Base-by-base conservation (phyloP, 306 rosid species). In the Malus domestica region DNA sequence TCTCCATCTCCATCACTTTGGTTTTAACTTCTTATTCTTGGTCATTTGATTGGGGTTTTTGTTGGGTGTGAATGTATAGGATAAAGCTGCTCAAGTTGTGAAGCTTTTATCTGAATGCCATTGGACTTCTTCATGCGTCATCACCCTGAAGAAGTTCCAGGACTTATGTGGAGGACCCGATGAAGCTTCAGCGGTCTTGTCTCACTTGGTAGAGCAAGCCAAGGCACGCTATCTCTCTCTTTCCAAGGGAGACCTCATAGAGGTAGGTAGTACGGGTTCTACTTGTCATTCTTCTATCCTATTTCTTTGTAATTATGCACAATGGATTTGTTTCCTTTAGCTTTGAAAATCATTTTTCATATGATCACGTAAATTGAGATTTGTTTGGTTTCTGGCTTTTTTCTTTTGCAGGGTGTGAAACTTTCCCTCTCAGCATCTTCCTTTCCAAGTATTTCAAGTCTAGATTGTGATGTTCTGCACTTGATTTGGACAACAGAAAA, bases 401-500 rank as follows among this genome's bases (percentile, higher is more conserved):
- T 79, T 64, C 10, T 38, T 74, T 83, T 76, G 13, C 86, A 94
- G 98, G 98, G 97, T 55, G 87, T 94, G 62, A 94, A 89, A 86
- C 45, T 94, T 75, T 90, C 89, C 57, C 86, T 90, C 66, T 86
- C 96, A 25, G 79, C 79, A 25, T 85, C 87, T 25, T 77, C 87
- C 61, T 83, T 88, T 82, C 81, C 91, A 57, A 44, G 84, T 35
- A 60, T 85, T 83, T 89, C 90, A 42, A 85, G 82, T 84, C 81
- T 90, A 32, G 98, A 94, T 68, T 80, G 57, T 72, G 94, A 92
- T 85, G 81, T 89, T 60, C 78, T 94, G 82, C 78, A 82, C 85
- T 79, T 94, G 82, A 71, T 81, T 73, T 86, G 84, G 89, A 94
- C 96, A 8, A 79, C 82, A 42, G 98, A 92, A 87, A 94, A 79